These are phyloP conservation scores for Populus davidiana DNA, from an alignment of 345 rosid species.

Conservation along the genomic window DNA sequence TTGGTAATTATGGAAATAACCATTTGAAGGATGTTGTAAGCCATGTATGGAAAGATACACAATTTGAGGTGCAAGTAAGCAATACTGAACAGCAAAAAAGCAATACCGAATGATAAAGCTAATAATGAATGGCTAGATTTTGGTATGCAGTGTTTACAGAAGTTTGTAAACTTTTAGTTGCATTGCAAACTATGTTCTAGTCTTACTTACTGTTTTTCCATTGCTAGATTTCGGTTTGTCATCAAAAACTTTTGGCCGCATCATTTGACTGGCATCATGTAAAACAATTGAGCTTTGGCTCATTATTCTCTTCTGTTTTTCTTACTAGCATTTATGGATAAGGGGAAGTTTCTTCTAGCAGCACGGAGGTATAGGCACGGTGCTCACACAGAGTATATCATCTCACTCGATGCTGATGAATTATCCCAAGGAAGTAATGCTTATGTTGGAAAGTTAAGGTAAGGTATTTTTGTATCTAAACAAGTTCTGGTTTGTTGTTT, in stretches of 20 bases:
- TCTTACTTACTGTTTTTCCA: too few relatives aligned
- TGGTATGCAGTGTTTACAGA: too few relatives aligned
- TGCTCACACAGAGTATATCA: constrained; percentile 76
- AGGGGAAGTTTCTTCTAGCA: constrained; percentile 91
- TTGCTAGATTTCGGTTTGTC: too few relatives aligned
- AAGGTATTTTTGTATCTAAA: constrained; percentile 1
- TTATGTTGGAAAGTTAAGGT: constrained; percentile 93
- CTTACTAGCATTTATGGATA: constrained; percentile 62
- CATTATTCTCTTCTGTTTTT: constrained; percentile 4
- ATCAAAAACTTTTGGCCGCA: background rate
- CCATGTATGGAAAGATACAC: too few relatives aligned
- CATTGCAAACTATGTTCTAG: too few relatives aligned
- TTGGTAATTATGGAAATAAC: background rate
- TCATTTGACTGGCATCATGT: background rate
- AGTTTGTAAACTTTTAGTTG: too few relatives aligned
- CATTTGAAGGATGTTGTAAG: too few relatives aligned
- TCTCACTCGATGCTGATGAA: constrained; percentile 83
- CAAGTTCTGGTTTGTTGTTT: background rate
- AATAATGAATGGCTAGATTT: too few relatives aligned
- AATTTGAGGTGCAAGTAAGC: too few relatives aligned
- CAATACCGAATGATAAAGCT: too few relatives aligned
- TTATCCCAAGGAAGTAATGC: constrained; percentile 93
- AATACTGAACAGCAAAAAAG: too few relatives aligned
- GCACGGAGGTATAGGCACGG: constrained; percentile 79
- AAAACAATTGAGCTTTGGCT: background rate